These are phyloP conservation scores for Oryza glumipatula DNA, from an alignment of 176 grass and related monocot genomes.

Conservation along the genomic window DNA sequence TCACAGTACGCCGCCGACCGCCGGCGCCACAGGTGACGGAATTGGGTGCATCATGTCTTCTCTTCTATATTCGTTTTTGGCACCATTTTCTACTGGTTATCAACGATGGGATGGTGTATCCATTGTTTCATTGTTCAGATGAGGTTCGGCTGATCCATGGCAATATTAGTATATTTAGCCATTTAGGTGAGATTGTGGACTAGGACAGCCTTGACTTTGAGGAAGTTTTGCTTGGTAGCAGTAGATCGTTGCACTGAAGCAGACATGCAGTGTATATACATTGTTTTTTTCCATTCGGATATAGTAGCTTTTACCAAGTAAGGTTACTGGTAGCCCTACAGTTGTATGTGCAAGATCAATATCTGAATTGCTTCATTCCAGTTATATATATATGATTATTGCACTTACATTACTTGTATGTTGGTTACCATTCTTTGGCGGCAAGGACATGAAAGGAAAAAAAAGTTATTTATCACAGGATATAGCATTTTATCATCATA, in stretches of 20 bases:
- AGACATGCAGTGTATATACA: slow-evolving; percentile 53
- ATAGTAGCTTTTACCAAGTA: slow-evolving; percentile 36
- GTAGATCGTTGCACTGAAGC: slow-evolving; percentile 25
- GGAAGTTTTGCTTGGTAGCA: slow-evolving; percentile 42
- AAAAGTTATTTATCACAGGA: background rate
- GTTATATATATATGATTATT: slow-evolving; percentile 18
- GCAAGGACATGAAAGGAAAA: slow-evolving; percentile 9
- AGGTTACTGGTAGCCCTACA: slow-evolving; percentile 28
- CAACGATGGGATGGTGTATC: background rate
- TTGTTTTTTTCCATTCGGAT: slow-evolving; percentile 41
- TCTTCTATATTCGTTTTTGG: background rate
- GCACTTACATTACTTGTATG: background rate
- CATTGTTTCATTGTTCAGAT: background rate
- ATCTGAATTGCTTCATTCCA: slow-evolving; percentile 14
- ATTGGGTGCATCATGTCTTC: background rate
- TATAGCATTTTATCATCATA: background rate
- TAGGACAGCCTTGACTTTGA: slow-evolving; percentile 28
- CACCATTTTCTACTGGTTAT: background rate
- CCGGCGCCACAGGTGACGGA: slow-evolving; percentile 64
- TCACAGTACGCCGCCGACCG: slow-evolving; percentile 85
- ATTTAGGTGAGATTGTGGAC: background rate
- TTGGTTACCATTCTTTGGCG: slow-evolving; percentile 1
- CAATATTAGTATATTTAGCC: background rate
- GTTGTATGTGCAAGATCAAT: slow-evolving; percentile 24
- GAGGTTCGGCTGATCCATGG: slow-evolving; percentile 18